Evolutionary conservation across 495 filamentous ascomycete genomes (phyloP).

Genomic region (Podospora conica): DNA sequence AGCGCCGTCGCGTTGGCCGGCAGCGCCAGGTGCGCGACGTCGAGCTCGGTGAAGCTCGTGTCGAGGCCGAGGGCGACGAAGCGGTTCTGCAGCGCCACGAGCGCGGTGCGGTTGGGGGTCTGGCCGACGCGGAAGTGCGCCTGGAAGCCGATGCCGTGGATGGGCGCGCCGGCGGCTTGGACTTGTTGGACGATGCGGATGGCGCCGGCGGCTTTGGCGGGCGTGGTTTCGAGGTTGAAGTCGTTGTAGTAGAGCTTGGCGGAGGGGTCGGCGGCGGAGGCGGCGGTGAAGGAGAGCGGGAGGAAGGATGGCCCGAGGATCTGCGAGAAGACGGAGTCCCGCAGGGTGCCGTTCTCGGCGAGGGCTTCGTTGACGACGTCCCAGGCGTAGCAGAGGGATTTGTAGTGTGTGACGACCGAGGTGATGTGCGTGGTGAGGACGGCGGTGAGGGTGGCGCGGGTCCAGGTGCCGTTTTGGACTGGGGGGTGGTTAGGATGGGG

Average conservation of each 20-base stretch:
- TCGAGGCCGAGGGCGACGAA: conserved; percentile 45
- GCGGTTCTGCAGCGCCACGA: conserved; percentile 29
- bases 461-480: conserved; percentile 52
- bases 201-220: conserved; percentile 41
- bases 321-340: conserved; percentile 31
- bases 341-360: conserved; percentile 39
- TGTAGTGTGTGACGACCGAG: conserved; percentile 39
- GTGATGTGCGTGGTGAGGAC: conserved; percentile 37
- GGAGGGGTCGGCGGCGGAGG: conserved; percentile 23
- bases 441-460: conserved; percentile 44
- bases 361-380: conserved; percentile 52
- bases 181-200: conserved; percentile 41
- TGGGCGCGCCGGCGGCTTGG: conserved; percentile 36
- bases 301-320: conserved; percentile 39
- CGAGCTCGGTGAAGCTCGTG: conserved; percentile 53
- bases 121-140: conserved; percentile 49
- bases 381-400: conserved; percentile 40
- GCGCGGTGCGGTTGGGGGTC: conserved; percentile 32
- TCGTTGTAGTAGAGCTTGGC: conserved; percentile 57
- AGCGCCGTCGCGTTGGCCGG: conserved; percentile 29
- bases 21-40: conserved; percentile 41
- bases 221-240: conserved; percentile 52
- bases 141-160: conserved; percentile 56
- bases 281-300: conserved; percentile 42
- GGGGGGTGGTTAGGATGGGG: conserved; percentile 10